These are phyloP conservation scores for Globisporangium iwayamae DNA, from an alignment of 352 stramenopile genomes.

Conservation along the genomic window DNA sequence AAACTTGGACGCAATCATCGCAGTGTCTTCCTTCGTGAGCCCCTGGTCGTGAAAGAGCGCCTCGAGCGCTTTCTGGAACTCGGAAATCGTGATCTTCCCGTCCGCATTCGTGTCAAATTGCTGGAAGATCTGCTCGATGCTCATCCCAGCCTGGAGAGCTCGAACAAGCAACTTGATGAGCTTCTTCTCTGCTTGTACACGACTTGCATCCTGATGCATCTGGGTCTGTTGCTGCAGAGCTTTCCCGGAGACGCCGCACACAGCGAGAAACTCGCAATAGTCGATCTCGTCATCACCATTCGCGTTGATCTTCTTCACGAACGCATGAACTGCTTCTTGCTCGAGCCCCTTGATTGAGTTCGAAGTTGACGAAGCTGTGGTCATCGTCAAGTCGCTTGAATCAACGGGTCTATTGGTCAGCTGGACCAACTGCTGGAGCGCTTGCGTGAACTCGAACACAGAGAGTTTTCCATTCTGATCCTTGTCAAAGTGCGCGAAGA, in stretches of 20 bases:
- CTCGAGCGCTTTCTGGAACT: conserved; percentile 58
- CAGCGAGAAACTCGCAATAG: conserved; percentile 62
- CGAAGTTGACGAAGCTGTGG: neutral
- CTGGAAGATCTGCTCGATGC: conserved; percentile 61
- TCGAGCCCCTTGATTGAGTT: conserved; percentile 39
- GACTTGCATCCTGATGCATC: conserved; percentile 16
- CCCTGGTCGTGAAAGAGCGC: conserved; percentile 38
- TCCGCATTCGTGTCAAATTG: conserved; percentile 71
- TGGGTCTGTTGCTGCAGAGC: conserved; percentile 17
- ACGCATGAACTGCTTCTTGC: conserved; percentile 31
- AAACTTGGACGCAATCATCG: conserved; percentile 39
- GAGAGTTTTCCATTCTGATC: conserved; percentile 60
- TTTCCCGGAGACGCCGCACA: conserved; percentile 36
- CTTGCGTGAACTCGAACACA: conserved; percentile 47
- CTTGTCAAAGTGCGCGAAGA: conserved; percentile 67
- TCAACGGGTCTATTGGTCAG: conserved; percentile 9
- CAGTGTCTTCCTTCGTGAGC: conserved; percentile 35
- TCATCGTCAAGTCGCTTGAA: neutral
- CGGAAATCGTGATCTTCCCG: conserved; percentile 44
- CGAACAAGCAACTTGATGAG: conserved; percentile 61
- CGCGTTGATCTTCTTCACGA: conserved; percentile 53
- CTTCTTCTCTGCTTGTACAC: conserved; percentile 39
- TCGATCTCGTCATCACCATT: conserved; percentile 60
- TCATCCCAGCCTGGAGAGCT: conserved; percentile 42
- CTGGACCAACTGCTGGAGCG: conserved; percentile 43